Percentiles rank a stretch among this genome's conserved stretches.
Evolutionary conservation across 2,329 filamentous ascomycete species (phyloP).

Genomic region (Nakataea oryzae): DNA sequence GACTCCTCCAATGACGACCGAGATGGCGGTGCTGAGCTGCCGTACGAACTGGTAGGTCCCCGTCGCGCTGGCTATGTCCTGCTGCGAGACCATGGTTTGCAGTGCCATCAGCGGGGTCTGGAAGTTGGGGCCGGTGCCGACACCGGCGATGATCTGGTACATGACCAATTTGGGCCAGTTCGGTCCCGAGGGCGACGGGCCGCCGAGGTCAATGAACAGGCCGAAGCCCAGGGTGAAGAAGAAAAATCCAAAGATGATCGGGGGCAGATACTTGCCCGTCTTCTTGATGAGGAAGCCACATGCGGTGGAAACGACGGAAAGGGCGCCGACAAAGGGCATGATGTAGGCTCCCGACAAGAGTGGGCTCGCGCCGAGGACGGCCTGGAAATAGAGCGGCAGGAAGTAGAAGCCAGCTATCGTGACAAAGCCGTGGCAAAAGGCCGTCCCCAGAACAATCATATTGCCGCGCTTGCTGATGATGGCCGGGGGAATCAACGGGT

Average conservation of each 20-base stretch:
- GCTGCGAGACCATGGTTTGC: conserved; percentile 48
- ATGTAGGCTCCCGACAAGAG: conserved; percentile 51
- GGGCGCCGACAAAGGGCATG: conserved; percentile 45
- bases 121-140: conserved; percentile 48
- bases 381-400: conserved; percentile 64
- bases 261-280: conserved; percentile 33
- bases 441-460: conserved; percentile 51
- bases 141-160: conserved; percentile 44
- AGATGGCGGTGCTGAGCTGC: conserved; percentile 45
- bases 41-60: conserved; percentile 51
- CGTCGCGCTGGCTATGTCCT: conserved; percentile 53
- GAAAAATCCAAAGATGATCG: conserved; percentile 37
- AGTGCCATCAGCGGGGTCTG: conserved; percentile 52
- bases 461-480: conserved; percentile 61
- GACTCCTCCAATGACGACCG: conserved; percentile 44
- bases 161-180: conserved; percentile 31
- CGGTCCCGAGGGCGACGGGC: conserved; percentile 29
- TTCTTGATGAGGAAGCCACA: conserved; percentile 19
- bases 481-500: conserved; percentile 66
- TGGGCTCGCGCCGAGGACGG: conserved; percentile 49
- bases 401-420: conserved; percentile 72
- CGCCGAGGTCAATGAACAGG: conserved; percentile 38
- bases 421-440: conserved; percentile 64
- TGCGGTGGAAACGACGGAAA: conserved; percentile 25
- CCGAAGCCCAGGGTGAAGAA: conserved; percentile 47